Evolutionary conservation across 2,329 filamentous ascomycete genomes (phyloP).

Genomic region (Colletotrichum sp.): DNA sequence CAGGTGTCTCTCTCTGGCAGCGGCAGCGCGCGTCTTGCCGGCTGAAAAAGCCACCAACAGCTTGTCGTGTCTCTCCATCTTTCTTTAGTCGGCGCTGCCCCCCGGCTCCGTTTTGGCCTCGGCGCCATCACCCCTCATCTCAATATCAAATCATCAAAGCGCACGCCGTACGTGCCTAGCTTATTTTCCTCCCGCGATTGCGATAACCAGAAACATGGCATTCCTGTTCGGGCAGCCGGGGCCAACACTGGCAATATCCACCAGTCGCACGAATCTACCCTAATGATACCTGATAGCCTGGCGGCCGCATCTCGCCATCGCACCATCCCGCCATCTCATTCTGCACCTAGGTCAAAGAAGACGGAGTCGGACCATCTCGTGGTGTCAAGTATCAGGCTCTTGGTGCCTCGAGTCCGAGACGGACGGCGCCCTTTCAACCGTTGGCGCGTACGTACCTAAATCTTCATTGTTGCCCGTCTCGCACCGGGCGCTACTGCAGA

Average conservation of each 20-base stretch:
- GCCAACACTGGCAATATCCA: slow-evolving; percentile 6
- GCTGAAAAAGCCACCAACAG: neutral
- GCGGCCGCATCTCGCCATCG: neutral
- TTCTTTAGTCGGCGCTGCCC: neutral
- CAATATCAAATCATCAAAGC: neutral
- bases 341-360: neutral
- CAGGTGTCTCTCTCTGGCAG: neutral
- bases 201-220: neutral
- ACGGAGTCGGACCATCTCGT: neutral
- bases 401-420: neutral
- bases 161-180: neutral
- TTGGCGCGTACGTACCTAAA: neutral
- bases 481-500: neutral
- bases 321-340: neutral
- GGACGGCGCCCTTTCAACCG: neutral
- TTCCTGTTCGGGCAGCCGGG: neutral
- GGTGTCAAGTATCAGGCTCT: neutral
- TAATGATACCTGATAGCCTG: neutral
- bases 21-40: neutral
- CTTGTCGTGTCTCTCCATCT: neutral
- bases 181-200: neutral
- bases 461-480: neutral
- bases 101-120: neutral
- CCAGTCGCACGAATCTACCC: slow-evolving; percentile 11
- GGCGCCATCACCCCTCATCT: slow-evolving; percentile 4